Percentiles rank a stretch among this genome's conserved stretches.
Conservation (phyloP, 345 rosid species). For the Citrus sp. region DNA sequence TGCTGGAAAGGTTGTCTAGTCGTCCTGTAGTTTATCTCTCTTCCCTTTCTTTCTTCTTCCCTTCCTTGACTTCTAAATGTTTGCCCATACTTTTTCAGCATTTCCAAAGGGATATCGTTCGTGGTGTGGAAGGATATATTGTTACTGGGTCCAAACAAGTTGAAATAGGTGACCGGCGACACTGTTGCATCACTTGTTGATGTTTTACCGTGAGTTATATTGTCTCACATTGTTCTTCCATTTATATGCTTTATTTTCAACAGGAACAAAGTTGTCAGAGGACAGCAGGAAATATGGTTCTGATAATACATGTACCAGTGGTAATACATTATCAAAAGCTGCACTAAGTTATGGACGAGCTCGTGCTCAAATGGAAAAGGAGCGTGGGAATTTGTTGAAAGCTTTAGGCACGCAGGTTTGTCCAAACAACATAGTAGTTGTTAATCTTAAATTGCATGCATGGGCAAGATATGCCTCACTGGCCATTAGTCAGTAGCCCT, state of each 20-base stretch:
- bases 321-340: slow-evolving; percentile 73
- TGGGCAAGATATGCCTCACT: not conserved
- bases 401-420: slow-evolving; percentile 92
- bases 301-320: slow-evolving; percentile 85
- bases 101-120: slow-evolving; percentile 89
- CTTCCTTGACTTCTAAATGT: slow-evolving; percentile 4
- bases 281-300: slow-evolving; percentile 87
- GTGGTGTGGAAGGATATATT: slow-evolving; percentile 88
- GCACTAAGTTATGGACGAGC: slow-evolving; percentile 61
- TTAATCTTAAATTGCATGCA: not conserved
- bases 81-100: slow-evolving; percentile 46
- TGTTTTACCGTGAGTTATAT: slow-evolving; percentile 2
- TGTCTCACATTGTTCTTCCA: not conserved
- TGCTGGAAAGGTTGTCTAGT: slow-evolving; percentile 64
- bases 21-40: slow-evolving; percentile 1
- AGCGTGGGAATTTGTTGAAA: slow-evolving; percentile 74
- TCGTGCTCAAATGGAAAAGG: slow-evolving; percentile 85
- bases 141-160: slow-evolving; percentile 87
- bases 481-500: not conserved
- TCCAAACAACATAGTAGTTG: not conserved
- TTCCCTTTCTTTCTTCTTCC: not conserved
- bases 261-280: slow-evolving; percentile 83
- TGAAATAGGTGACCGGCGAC: slow-evolving; percentile 62
- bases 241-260: slow-evolving; percentile 12
- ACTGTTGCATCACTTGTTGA: slow-evolving; percentile 1